Evolutionary conservation across 2,329 filamentous ascomycete species (phyloP), one percentile per base, ranked within the genome.

Genomic region (Aspergillus uvarum): DNA sequence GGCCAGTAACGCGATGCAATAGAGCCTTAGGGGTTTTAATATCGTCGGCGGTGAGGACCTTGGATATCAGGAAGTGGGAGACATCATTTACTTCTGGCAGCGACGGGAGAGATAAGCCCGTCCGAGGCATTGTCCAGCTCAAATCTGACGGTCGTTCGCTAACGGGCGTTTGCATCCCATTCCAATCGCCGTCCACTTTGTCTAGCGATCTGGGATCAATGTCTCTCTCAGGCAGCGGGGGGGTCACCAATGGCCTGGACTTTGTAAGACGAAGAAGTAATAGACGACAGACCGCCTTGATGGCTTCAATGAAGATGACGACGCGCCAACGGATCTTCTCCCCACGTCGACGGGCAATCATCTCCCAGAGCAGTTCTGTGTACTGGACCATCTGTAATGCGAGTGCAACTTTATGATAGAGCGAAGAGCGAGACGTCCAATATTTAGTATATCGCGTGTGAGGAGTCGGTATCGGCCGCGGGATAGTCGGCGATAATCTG

Each of bases 301-400:
- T 81, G 0, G 86, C 83, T 77, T 99, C 95, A 22, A 99, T 81
- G 3, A 96, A 73, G 11, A 98, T 87, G 5, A 98, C 87, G 0
- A 96, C 87, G 54, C 91, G 87, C 95, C 95, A 99, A 31, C 92
- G 86, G 26, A 89, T 78, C 70, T 85, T 87, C 75, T 96, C 85
- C 49, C 89, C 92, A 63, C 88, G 88, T 52, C 94, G 85, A 77
- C 96, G 96, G 29, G 93, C 93, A 29, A 90, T 86, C 95, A 99
- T 99, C 75, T 99, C 95, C 85, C 94, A 95, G n/a, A 99, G 80
- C 31, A 99, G 81, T 78, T 99, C 92, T 0, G 93, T 96, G 73
- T 98, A 98, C 67, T 95, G 90, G 26, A 97, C 90, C 78, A 96
- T 89, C 73, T 96, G 92, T 52, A 99, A 80, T 4, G 92, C 81